Evolutionary conservation across 331 rosid genomes (phyloP).

Genomic region (Prunus yedoensis): DNA sequence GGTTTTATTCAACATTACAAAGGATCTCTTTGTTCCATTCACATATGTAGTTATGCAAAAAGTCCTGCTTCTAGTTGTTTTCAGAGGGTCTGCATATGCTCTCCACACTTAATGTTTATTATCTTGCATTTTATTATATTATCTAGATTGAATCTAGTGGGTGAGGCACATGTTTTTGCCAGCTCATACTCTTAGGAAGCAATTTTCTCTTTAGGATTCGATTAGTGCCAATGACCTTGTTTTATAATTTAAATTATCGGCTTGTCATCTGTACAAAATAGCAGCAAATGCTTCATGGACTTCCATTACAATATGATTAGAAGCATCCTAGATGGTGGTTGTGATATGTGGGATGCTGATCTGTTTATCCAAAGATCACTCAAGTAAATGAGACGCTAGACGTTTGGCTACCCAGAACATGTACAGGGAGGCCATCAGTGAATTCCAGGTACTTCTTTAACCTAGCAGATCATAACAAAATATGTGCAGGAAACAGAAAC

Average conservation of each 20-base stretch:
- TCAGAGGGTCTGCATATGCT: not conserved
- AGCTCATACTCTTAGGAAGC: not conserved
- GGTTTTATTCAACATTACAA: no score
- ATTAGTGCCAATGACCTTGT: not conserved
- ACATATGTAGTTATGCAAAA: not conserved
- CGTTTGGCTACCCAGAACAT: not conserved
- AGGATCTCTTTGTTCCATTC: no score
- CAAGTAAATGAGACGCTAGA: not conserved
- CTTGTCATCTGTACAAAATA: not conserved
- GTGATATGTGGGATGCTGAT: not conserved
- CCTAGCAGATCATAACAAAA: not conserved
- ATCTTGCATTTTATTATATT: not conserved
- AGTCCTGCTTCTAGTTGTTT: not conserved
- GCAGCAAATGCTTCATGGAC: not conserved
- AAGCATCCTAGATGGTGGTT: not conserved
- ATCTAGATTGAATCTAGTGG: not conserved
- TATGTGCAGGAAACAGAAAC: not conserved
- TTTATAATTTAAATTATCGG: not conserved
- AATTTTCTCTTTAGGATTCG: not conserved
- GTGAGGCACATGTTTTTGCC: not conserved
- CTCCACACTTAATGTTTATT: not conserved
- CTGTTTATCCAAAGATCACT: not conserved
- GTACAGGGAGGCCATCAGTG: not conserved
- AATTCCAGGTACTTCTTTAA: not conserved
- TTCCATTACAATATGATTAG: not conserved